Percentiles rank a stretch among this genome's conserved stretches.
Conservation (phyloP, 352 stramenopile genomes). For the Phytophthora ohioensis region DNA sequence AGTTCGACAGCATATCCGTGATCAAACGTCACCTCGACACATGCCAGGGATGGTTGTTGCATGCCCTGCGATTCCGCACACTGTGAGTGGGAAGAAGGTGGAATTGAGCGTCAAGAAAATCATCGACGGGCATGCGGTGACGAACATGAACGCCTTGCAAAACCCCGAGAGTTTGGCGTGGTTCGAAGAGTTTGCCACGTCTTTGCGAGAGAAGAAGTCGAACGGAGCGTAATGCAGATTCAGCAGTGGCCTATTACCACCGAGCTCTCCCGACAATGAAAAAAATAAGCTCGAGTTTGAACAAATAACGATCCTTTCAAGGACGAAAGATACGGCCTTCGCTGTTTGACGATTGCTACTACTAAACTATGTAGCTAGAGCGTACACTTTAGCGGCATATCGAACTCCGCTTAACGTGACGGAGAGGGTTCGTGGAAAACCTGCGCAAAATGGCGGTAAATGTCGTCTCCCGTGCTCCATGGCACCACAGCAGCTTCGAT, state of each 20-base stretch:
- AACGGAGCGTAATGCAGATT: slow-evolving; percentile 6
- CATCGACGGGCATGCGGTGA: slow-evolving; percentile 63
- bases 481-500: slow-evolving; percentile 56
- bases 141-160: slow-evolving; percentile 70
- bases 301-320: no score
- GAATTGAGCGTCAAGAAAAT: slow-evolving; percentile 86
- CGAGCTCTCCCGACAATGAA: neutral
- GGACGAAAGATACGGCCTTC: no score
- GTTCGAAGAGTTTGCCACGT: slow-evolving; percentile 60
- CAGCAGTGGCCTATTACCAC: neutral
- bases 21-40: slow-evolving; percentile 73
- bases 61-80: slow-evolving; percentile 81
- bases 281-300: neutral
- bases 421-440: slow-evolving; percentile 20
- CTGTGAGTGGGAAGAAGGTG: slow-evolving; percentile 84
- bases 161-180: slow-evolving; percentile 73
- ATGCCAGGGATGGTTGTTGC: slow-evolving; percentile 67
- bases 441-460: slow-evolving; percentile 56
- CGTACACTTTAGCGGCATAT: no score
- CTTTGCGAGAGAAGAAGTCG: slow-evolving; percentile 17
- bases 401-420: neutral
- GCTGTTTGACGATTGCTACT: no score
- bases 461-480: slow-evolving; percentile 69
- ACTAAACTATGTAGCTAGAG: no score
- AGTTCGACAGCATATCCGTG: slow-evolving; percentile 63